phyloP scores from a whole-genome alignment of 257 asterid species.

The Ehretia macrophylla region DNA sequence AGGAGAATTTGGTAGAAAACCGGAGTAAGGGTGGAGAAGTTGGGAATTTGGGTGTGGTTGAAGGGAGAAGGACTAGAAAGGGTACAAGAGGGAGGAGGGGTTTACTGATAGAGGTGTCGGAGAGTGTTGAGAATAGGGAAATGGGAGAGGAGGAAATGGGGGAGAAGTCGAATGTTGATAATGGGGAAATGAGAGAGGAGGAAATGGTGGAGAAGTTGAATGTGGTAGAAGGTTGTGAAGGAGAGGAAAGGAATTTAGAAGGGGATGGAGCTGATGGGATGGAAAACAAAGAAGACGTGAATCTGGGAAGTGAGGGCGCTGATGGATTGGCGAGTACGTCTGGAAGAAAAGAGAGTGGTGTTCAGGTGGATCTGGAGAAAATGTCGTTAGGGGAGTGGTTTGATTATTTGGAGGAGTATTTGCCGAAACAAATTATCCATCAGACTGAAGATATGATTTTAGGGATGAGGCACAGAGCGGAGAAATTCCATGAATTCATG shows the following conservation, averaged over 20 bases:
- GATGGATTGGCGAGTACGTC: slow-evolving; percentile 29
- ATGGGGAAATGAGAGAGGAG: not conserved
- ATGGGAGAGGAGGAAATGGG: not conserved
- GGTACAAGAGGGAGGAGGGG: slow-evolving; percentile 36
- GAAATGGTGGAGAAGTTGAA: not conserved
- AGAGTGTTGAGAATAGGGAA: not conserved
- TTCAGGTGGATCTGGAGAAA: slow-evolving; percentile 40
- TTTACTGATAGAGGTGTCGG: slow-evolving; percentile 13
- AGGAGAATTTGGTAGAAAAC: slow-evolving; percentile 1
- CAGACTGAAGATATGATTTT: slow-evolving; percentile 54
- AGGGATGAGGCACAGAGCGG: slow-evolving; percentile 55
- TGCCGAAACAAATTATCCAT: slow-evolving; percentile 60
- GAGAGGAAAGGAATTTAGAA: slow-evolving; percentile 10
- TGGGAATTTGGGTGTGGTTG: slow-evolving; percentile 18
- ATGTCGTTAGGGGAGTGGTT: slow-evolving; percentile 74
- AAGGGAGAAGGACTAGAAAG: slow-evolving; percentile 21
- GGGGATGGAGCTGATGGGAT: slow-evolving; percentile 12
- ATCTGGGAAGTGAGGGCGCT: slow-evolving; percentile 12
- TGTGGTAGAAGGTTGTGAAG: slow-evolving; percentile 13
- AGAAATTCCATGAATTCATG: slow-evolving; percentile 47
- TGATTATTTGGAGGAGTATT: slow-evolving; percentile 43
- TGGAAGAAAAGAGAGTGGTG: slow-evolving; percentile 16
- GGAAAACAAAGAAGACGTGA: slow-evolving; percentile 9
- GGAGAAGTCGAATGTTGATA: slow-evolving; percentile 4
- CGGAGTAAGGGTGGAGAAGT: slow-evolving; percentile 14